A percentile compares a stretch with the other conserved stretches of the same genome.
These are phyloP conservation scores for Stentor coeruleus DNA, from an alignment of 73 alveolate genomes.

Conservation along the genomic window DNA sequence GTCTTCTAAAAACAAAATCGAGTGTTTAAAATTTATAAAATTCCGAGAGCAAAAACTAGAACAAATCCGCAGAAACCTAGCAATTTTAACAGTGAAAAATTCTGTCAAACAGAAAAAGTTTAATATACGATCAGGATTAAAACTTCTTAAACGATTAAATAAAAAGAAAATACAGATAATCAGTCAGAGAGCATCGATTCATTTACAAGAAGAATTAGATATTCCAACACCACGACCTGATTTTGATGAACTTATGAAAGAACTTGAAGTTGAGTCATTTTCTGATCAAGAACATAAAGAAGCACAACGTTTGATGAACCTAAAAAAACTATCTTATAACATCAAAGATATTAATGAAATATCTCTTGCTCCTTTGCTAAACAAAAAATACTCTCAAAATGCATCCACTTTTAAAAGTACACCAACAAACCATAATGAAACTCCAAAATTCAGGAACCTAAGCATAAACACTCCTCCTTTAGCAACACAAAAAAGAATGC, in stretches of 20 bases:
- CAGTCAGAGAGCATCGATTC: no score
- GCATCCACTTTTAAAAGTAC: background rate
- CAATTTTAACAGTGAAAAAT: background rate
- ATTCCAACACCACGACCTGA: no score
- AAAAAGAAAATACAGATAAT: background rate
- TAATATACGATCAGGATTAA: background rate
- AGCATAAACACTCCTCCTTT: background rate
- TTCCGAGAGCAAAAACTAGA: background rate
- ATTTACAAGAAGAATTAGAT: no score
- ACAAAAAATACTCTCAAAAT: background rate
- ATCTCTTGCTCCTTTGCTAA: background rate
- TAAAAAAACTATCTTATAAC: background rate
- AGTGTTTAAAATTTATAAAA: no score
- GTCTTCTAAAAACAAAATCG: background rate
- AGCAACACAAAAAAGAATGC: background rate
- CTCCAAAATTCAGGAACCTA: background rate
- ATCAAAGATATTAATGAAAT: background rate
- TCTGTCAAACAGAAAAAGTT: background rate
- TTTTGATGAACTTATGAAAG: no score
- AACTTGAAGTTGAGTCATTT: background rate
- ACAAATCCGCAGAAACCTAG: background rate
- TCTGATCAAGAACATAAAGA: background rate
- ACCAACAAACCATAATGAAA: background rate
- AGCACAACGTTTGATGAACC: background rate
- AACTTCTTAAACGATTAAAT: background rate